Base-by-base conservation (phyloP, 2,329 filamentous ascomycete species). In the Aureobasidium namibiae region DNA sequence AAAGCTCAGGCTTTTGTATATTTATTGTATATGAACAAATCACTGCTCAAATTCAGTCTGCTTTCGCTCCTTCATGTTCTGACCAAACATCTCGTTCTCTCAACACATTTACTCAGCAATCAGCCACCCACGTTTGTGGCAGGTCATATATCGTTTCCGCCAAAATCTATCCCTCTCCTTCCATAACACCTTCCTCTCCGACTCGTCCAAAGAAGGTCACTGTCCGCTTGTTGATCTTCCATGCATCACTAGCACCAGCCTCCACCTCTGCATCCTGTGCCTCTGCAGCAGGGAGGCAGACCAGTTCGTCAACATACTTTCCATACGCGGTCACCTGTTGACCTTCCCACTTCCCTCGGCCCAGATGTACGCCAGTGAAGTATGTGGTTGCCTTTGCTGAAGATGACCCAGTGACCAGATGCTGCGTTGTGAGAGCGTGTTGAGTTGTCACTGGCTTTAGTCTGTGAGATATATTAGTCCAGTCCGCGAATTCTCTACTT, bases 351-450 rank as follows among this genome's bases (percentile, higher is more conserved):
- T 71, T 72, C 0, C 74, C 75, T 62, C 73, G 68, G 1, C 75
- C 75, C 39, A 77, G 74, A 63, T 77, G 75, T 3, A 70, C 67
- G 9, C 71, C 74, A 2, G 72, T 70, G 59, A 77, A 78, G 57
- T 76, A 74, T 0, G 75, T 77, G 1, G 67, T 68, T 1, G 71
- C 68, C 13, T 65, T 64, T 8, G 74, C 75, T 5, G 65, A 65
- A 3, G n/a, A 9, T 10, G 18, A 9, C 11, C 66, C 63, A 23
- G 48, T 4, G 1, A 46, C 7, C 11, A 57, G 41, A 1, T 63
- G 49, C 59, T 76, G 74, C 1, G 75, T 76, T 3, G 74, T 76
- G 4, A 78, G 68, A 18, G 67, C 70, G 62, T 78, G 75, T 53
- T 76, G 74, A 6, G 74, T 75, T 4, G 66, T 68, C 14, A 77